Evolutionary conservation across 2,329 filamentous ascomycete species (phyloP).

Genomic region (Venturia nashicola): DNA sequence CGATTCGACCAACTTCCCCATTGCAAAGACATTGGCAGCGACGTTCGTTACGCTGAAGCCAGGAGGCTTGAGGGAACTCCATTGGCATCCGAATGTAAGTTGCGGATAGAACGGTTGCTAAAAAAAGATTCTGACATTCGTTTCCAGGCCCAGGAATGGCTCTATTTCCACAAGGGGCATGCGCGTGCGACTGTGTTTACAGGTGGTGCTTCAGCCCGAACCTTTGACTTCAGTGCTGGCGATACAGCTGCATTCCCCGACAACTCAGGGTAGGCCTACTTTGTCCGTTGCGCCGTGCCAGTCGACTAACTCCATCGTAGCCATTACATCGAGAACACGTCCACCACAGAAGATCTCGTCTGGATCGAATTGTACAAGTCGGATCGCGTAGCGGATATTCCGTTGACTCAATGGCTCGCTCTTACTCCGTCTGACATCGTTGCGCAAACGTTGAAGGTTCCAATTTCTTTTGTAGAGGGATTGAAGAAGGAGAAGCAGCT

Average conservation of each 20-base stretch:
- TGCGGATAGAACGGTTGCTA: slow-evolving; percentile 5
- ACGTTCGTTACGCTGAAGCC: slow-evolving; percentile 53
- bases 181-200: slow-evolving; percentile 54
- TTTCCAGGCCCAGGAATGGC: slow-evolving; percentile 52
- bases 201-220: slow-evolving; percentile 47
- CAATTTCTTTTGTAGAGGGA: slow-evolving; percentile 41
- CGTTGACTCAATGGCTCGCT: slow-evolving; percentile 56
- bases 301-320: slow-evolving; percentile 13
- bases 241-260: slow-evolving; percentile 58
- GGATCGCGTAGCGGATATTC: slow-evolving; percentile 54
- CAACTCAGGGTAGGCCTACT: slow-evolving; percentile 38
- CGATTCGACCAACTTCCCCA: slow-evolving; percentile 55
- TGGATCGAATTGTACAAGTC: slow-evolving; percentile 62
- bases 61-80: slow-evolving; percentile 49
- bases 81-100: slow-evolving; percentile 55
- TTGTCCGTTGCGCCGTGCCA: not conserved
- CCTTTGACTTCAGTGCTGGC: slow-evolving; percentile 55
- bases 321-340: slow-evolving; percentile 60
- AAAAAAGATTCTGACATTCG: not conserved
- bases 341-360: slow-evolving; percentile 48
- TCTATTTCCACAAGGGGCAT: slow-evolving; percentile 55
- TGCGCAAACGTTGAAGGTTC: slow-evolving; percentile 46
- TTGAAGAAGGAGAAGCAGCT: slow-evolving; percentile 55
- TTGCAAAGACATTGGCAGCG: slow-evolving; percentile 52
- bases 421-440: slow-evolving; percentile 53